Conservation (phyloP, 2,329 filamentous ascomycete species). For the Fusarium ramigenum region DNA sequence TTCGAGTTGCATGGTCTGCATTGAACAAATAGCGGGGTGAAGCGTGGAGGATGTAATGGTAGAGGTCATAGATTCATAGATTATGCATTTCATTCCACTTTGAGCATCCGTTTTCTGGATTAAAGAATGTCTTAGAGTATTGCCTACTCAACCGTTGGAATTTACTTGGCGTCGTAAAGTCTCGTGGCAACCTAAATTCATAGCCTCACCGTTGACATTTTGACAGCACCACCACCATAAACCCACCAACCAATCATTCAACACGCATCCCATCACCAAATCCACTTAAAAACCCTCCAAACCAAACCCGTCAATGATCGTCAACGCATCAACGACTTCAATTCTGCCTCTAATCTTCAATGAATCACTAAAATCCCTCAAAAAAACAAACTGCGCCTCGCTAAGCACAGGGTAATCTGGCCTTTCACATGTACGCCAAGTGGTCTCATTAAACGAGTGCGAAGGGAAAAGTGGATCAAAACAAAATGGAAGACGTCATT, state of each 20-base stretch:
- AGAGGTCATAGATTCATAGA: constrained; percentile 7
- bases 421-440: constrained; percentile 2
- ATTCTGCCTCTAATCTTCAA: background rate
- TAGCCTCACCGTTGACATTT: background rate
- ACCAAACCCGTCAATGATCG: constrained; percentile 5
- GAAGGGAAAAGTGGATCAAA: constrained; percentile 15
- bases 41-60: background rate
- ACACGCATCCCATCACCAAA: background rate
- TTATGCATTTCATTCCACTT: background rate
- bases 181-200: background rate
- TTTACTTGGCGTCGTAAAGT: background rate
- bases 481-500: constrained; percentile 33
- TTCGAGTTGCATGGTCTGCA: constrained; percentile 67
- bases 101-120: too few species aligned
- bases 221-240: background rate
- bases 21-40: constrained; percentile 45
- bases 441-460: constrained; percentile 4
- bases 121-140: background rate
- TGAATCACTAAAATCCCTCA: background rate
- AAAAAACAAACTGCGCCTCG: background rate
- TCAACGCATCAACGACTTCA: background rate
- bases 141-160: background rate
- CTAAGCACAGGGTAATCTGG: background rate
- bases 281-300: background rate
- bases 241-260: constrained; percentile 2